A percentile compares a stretch with the other conserved stretches of the same genome.
Evolutionary conservation across 2,329 filamentous ascomycete species (phyloP).

Genomic region (Aspergillus sp.): DNA sequence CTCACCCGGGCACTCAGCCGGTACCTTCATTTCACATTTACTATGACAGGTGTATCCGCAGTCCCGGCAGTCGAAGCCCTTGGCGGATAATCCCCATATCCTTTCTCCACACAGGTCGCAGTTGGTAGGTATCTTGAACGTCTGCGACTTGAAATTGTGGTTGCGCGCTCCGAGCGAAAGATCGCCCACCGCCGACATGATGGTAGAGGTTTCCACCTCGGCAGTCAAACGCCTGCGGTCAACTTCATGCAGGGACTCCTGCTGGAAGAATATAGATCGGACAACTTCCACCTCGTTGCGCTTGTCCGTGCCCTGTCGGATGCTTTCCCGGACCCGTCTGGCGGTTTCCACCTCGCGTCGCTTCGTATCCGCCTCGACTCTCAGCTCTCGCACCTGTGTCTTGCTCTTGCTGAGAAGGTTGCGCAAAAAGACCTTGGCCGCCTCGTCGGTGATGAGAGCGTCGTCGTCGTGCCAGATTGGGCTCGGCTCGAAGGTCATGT

Average conservation of each 20-base stretch:
- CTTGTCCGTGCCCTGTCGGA: constrained; percentile 82
- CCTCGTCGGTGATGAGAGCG: constrained; percentile 79
- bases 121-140: constrained; percentile 98
- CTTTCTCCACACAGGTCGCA: constrained; percentile 95
- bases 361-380: constrained; percentile 82
- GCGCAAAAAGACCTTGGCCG: constrained; percentile 83
- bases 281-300: constrained; percentile 86
- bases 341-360: constrained; percentile 78
- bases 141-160: constrained; percentile 98
- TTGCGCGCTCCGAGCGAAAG: constrained; percentile 89
- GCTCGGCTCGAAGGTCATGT: constrained; percentile 88
- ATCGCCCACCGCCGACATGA: constrained; percentile 88
- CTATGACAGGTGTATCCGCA: constrained; percentile 98
- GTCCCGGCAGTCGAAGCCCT: constrained; percentile 93
- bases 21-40: constrained; percentile 99
- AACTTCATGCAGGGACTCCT: constrained; percentile 80
- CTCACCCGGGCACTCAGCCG: constrained; percentile 91
- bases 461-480: constrained; percentile 97
- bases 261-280: constrained; percentile 76
- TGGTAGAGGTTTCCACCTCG: constrained; percentile 90
- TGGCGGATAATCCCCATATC: constrained; percentile 95
- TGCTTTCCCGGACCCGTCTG: constrained; percentile 70
- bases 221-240: constrained; percentile 83
- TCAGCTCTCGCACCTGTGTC: constrained; percentile 73
- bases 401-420: constrained; percentile 94